phyloP scores from a whole-genome alignment of 257 asterid genomes.

The Cinchona pubescens region DNA sequence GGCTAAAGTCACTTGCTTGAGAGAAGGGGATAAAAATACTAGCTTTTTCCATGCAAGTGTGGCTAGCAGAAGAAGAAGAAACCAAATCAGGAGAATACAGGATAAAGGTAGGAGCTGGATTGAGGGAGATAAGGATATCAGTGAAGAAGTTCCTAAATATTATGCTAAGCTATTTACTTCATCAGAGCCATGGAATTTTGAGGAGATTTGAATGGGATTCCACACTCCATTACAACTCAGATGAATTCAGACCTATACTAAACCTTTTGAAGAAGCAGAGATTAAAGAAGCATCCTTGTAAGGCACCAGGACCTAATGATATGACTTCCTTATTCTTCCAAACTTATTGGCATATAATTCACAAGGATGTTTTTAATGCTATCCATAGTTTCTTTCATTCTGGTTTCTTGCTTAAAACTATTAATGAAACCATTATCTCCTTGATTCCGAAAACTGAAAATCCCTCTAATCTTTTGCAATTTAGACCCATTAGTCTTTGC shows the following conservation, averaged over 20 bases:
- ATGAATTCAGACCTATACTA: too few relatives aligned
- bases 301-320: neutral
- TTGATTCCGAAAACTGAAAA: neutral
- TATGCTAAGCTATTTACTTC: too few relatives aligned
- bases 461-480: neutral
- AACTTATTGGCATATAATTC: neutral
- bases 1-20: neutral
- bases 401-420: neutral
- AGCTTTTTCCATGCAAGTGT: too few relatives aligned
- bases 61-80: neutral
- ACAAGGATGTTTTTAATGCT: neutral
- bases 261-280: neutral
- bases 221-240: neutral
- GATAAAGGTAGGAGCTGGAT: too few relatives aligned
- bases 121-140: too few relatives aligned
- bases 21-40: neutral
- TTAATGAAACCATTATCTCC: neutral
- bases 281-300: neutral
- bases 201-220: neutral
- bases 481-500: neutral
- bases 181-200: neutral
- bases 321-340: neutral
- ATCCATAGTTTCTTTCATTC: neutral
- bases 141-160: too few relatives aligned
- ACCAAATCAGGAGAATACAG: too few relatives aligned